Evolutionary conservation across 805 yeast genomes (phyloP), one percentile per base, ranked within the genome.

Genomic region (Candida quercuum): DNA sequence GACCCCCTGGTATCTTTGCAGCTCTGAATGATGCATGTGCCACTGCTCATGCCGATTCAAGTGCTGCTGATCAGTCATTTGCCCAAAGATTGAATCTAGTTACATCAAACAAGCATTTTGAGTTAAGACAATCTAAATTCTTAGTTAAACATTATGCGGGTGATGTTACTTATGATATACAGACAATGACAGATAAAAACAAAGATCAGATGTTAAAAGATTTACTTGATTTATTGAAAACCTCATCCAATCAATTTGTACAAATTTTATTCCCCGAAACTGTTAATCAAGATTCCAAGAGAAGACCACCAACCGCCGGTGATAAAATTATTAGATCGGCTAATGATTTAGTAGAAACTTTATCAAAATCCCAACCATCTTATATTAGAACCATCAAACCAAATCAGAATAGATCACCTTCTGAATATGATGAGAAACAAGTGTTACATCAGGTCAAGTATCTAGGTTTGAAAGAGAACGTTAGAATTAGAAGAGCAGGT

Each of bases 361-460:
- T 93, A 43, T 85, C 96, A 0, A 78, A 79, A 48, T 81, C 96
- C n/a, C 82, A 81, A 43, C 99, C 99, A 2, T 87, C 97, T 0
- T 93, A 93, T 59, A 93, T 93, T 48, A 82, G 99, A 69, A 93
- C 99, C 3, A 93, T 93, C 59, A 93, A 93, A 60, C 99, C 99
- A 17, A 93, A 93, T 61, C 95, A 89, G 64, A 82, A 87, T 46
- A 85, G 86, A 54, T 81, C 91, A 7, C 94, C 99, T 13, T 67
- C 79, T 28, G 98, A 91, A 51, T 93, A 86, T 58, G 95, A 89
- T 55, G 79, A 78, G 39, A 78, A 75, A 38, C 95, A 88, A 47
- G 99, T 93, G 7, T 69, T 93, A 48, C 99, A 93, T 61, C 99
- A 93, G 66, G 82, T 93, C 48, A 93, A 93, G 56, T 93, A 93